Evolutionary conservation across 176 grass and related monocot species (phyloP).

Genomic region (Themeda triandra): DNA sequence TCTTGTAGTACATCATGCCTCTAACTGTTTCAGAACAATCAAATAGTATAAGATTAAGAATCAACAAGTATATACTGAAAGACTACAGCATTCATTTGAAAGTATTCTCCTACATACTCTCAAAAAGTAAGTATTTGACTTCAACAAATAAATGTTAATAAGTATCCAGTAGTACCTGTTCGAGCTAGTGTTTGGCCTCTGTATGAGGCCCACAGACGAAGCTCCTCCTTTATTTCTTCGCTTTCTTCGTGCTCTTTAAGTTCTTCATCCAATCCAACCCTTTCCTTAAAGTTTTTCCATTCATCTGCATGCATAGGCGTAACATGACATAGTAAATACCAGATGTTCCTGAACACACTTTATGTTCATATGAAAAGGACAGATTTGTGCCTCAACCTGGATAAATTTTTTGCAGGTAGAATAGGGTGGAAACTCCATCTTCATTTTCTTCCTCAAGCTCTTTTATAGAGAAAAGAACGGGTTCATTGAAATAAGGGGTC

Average conservation of each 20-base stretch:
- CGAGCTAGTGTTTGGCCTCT: conserved; percentile 91
- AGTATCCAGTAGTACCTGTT: conserved; percentile 51
- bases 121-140: neutral
- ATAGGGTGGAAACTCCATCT: conserved; percentile 90
- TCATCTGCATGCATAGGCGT: conserved; percentile 56
- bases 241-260: conserved; percentile 38
- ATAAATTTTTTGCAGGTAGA: conserved; percentile 96
- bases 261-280: conserved; percentile 64
- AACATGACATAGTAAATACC: conserved; percentile 18
- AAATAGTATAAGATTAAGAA: conserved; percentile 28
- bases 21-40: conserved; percentile 59
- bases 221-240: conserved; percentile 44
- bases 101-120: neutral
- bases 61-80: neutral
- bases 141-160: conserved; percentile 13
- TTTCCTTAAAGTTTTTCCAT: conserved; percentile 83
- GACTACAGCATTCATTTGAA: neutral
- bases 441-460: conserved; percentile 84
- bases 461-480: conserved; percentile 74
- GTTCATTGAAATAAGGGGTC: conserved; percentile 83
- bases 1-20: conserved; percentile 97
- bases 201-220: conserved; percentile 87
- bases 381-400: conserved; percentile 55
- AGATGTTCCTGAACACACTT: conserved; percentile 9
- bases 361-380: neutral